phyloP scores from a whole-genome alignment of 352 stramenopile species.

The Albugo laibachii region DNA sequence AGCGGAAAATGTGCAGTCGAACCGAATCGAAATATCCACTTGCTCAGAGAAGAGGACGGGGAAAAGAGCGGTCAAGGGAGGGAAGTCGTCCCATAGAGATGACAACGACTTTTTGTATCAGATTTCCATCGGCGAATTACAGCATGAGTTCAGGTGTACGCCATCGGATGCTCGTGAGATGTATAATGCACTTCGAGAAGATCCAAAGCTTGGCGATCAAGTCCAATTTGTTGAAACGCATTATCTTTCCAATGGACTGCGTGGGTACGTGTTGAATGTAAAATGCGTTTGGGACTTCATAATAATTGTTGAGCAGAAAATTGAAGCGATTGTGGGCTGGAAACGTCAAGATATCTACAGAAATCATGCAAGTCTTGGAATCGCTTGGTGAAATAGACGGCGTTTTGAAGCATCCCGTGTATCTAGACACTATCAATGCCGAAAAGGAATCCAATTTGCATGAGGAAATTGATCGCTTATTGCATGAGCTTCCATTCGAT shows the following conservation, averaged over 20 bases:
- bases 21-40: conserved; percentile 29
- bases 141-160: conserved; percentile 42
- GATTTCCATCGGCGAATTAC: conserved; percentile 30
- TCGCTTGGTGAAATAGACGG: conserved; percentile 50
- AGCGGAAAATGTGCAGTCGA: conserved; percentile 37
- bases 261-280: conserved; percentile 11
- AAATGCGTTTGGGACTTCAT: background rate
- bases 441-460: conserved; percentile 23
- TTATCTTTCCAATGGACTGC: conserved; percentile 36
- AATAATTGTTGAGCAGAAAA: conserved; percentile 7
- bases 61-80: conserved; percentile 3
- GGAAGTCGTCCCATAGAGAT: conserved; percentile 6
- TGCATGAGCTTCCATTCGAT: conserved; percentile 4
- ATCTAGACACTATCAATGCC: conserved; percentile 36
- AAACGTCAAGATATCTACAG: conserved; percentile 27
- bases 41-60: conserved; percentile 8
- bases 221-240: conserved; percentile 50
- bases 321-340: conserved; percentile 45
- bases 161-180: conserved; percentile 30
- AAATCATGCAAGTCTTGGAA: conserved; percentile 52
- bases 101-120: conserved; percentile 36
- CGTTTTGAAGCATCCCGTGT: conserved; percentile 32
- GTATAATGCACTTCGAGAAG: conserved; percentile 28
- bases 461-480: conserved; percentile 32
- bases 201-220: conserved; percentile 24